Base-by-base conservation (phyloP, 306 rosid species). In the Malus sieversii region DNA sequence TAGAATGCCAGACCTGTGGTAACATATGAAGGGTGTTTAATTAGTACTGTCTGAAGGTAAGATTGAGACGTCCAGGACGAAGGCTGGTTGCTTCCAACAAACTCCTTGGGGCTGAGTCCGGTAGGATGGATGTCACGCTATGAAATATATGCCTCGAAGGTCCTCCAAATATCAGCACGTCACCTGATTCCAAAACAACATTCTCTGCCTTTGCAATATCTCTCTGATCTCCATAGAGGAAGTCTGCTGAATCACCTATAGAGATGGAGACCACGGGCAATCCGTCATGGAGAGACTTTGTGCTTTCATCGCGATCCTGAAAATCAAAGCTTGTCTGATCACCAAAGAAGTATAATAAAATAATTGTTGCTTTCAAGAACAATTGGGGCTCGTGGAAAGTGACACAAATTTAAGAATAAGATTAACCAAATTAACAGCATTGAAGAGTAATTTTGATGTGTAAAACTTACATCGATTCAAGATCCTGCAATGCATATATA, bases 181-280 rank as follows among this genome's bases (percentile, higher is more conserved):
- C 93, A 53, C 96, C 98, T 4, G 94, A 87, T 74, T 89, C 91
- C 75, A 93, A 64, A 44, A 82, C 18, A 40, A 89, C 77, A 20
- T 55, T 81, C 48, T 79, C 86, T 66, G 94, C 91, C 65, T 77
- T 77, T 12, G 75, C 81, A 44, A 74, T 78, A 57, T 87, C 75
- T 80, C 90, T 84, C 64, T 71, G 60, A 75, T 86, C 86, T 4
- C 91, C 96, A 60, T 86, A 89, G 23, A 89, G 82, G 81, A 93
- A 90, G 23, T 89, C 92, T 32, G 96, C 95, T 18, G 98, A 74
- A 86, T 93, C 88, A 14, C 93, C 96, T 40, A 89, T n/a, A 6
- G 89, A 88, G 52, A 93, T 71, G 52, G 96, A 88, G 48, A 90
- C 90, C 4, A 92, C 93, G 1, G 92, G 93, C 77, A 92, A 86